These are phyloP conservation scores for Bidens hawaiensis DNA, from an alignment of 140 eudicot genomes.

Conservation along the genomic window DNA sequence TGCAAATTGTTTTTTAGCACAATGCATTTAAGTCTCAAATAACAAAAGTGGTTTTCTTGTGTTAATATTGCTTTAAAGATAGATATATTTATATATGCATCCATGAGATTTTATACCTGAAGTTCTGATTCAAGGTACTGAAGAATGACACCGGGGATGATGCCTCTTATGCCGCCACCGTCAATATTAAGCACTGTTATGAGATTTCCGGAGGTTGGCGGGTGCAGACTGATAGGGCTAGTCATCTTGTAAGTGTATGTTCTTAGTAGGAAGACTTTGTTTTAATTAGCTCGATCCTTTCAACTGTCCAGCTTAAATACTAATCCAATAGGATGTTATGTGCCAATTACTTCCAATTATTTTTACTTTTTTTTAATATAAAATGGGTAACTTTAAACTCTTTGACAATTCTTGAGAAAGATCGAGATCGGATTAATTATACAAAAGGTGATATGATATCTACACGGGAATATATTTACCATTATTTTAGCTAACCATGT, in stretches of 20 bases:
- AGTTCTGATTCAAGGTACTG: conserved; percentile 44
- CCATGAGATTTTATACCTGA: too few relatives aligned
- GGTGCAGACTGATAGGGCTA: not conserved
- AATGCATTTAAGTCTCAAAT: too few relatives aligned
- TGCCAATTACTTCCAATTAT: conserved; percentile 4
- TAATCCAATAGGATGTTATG: not conserved
- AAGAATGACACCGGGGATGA: conserved; percentile 47
- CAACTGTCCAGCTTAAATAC: not conserved
- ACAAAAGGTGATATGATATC: not conserved
- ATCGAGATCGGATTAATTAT: not conserved
- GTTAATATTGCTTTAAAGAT: too few relatives aligned
- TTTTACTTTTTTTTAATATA: not conserved
- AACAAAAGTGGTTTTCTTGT: too few relatives aligned
- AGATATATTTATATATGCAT: not conserved
- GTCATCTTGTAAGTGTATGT: not conserved
- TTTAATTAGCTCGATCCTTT: not conserved
- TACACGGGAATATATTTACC: not conserved
- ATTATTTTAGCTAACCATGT: not conserved
- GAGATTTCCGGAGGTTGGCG: conserved; percentile 23
- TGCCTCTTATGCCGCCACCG: conserved; percentile 55
- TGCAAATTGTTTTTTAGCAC: too few relatives aligned
- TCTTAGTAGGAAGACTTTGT: conserved; percentile 5
- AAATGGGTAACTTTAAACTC: not conserved
- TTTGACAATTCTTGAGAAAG: not conserved
- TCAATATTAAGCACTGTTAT: conserved; percentile 48